These are phyloP conservation scores for Daldinia sp. DNA, from an alignment of 2,329 filamentous ascomycete species.

Conservation along the genomic window DNA sequence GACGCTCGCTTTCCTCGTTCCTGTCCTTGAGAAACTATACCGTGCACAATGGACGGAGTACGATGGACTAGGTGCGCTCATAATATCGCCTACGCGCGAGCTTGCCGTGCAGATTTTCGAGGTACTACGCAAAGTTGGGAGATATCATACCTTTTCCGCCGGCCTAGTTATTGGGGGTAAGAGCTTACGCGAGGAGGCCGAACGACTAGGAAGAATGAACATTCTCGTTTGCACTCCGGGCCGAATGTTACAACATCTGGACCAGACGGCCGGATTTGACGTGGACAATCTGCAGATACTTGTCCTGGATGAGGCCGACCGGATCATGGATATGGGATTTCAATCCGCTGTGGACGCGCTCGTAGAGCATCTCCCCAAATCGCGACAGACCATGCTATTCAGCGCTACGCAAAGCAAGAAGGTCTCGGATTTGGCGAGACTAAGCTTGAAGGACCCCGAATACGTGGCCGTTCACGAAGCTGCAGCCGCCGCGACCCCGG, in stretches of 20 bases:
- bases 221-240: slow-evolving; percentile 96
- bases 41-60: slow-evolving; percentile 87
- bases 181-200: slow-evolving; percentile 84
- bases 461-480: slow-evolving; percentile 94
- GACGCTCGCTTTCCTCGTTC: slow-evolving; percentile 90
- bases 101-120: slow-evolving; percentile 97
- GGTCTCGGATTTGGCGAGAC: slow-evolving; percentile 87
- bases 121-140: slow-evolving; percentile 87
- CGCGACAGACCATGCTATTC: slow-evolving; percentile 92
- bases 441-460: slow-evolving; percentile 89
- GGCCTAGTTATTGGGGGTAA: slow-evolving; percentile 95
- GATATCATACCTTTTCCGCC: slow-evolving; percentile 89
- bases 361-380: slow-evolving; percentile 85
- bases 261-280: slow-evolving; percentile 90
- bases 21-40: slow-evolving; percentile 91
- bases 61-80: slow-evolving; percentile 90
- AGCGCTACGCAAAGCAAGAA: slow-evolving; percentile 95
- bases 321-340: slow-evolving; percentile 98
- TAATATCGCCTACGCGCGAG: slow-evolving; percentile 93
- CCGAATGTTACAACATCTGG: slow-evolving; percentile 92
- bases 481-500: slow-evolving; percentile 80
- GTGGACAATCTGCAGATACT: slow-evolving; percentile 91
- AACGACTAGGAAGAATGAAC: slow-evolving; percentile 89
- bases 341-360: slow-evolving; percentile 90
- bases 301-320: slow-evolving; percentile 93